Percentiles rank a stretch among this genome's conserved stretches.
phyloP scores from a whole-genome alignment of 345 rosid species.

The Gossypium arboreum region DNA sequence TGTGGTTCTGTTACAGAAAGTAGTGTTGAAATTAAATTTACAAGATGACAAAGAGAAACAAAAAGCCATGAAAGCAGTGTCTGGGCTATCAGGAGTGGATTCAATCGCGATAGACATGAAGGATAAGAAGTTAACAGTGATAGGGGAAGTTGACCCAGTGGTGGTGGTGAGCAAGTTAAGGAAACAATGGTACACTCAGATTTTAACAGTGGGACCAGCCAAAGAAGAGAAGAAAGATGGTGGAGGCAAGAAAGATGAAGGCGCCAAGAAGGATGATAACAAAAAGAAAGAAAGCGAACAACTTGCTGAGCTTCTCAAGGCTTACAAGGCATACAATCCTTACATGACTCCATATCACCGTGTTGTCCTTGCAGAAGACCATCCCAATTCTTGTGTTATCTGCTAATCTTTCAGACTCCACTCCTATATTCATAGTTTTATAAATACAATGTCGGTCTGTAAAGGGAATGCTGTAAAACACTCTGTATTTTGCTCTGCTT shows the following conservation, averaged over 20 bases:
- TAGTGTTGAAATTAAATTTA: constrained; percentile 48
- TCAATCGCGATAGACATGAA: constrained; percentile 52
- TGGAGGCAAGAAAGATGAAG: constrained; percentile 13
- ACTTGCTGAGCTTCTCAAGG: constrained; percentile 27
- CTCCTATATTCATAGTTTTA: background rate
- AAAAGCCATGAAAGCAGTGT: constrained; percentile 50
- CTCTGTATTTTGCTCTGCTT: background rate
- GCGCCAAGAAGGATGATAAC: constrained; percentile 23
- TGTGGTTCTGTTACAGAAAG: constrained; percentile 41
- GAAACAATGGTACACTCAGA: constrained; percentile 29
- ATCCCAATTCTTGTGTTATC: constrained; percentile 50
- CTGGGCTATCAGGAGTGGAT: constrained; percentile 38
- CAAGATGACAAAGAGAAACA: constrained; percentile 46
- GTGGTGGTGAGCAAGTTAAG: constrained; percentile 36
- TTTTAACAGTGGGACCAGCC: constrained; percentile 46
- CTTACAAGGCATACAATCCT: constrained; percentile 32
- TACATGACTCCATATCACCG: constrained; percentile 22
- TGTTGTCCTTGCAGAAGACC: constrained; percentile 39
- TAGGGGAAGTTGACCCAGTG: constrained; percentile 49
- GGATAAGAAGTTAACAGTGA: constrained; percentile 52
- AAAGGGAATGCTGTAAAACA: background rate
- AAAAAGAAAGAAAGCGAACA: constrained; percentile 31
- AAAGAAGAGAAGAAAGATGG: constrained; percentile 37
- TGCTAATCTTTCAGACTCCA: constrained; percentile 15
- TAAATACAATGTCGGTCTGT: background rate